Evolutionary conservation across 345 rosid species (phyloP), one percentile per base, ranked within the genome.

Genomic region (Fremontodendron californicum): DNA sequence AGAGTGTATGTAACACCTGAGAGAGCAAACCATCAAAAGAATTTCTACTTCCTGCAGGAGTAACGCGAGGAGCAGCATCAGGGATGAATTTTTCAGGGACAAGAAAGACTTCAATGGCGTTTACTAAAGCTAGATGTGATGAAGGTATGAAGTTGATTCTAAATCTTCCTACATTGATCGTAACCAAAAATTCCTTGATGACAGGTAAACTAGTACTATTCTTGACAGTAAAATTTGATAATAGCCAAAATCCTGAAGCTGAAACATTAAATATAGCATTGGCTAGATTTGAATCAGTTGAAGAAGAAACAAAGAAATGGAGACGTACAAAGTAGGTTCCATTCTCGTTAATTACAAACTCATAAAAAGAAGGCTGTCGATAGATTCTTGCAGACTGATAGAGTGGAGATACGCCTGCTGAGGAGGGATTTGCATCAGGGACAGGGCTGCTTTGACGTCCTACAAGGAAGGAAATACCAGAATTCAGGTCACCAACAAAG

Each of bases 31-130:
- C 19, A 29, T 29, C 9, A 15, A 61, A 61, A 61, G 39, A 61
- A 29, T 15, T 31, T 61, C 39, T 6, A 29, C 40, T 18, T 61
- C 40, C 62, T 57, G 62, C 33, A 33, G n/a, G 40, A 29, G 65
- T 61, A 61, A 61, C 18, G 39, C 1, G 65, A 16, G 10, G 9
- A 29, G 65, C 21, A 3, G 0, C 12, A 29, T 6, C 31, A 18
- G 1, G 29, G 29, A 61, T 61, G 60, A 87, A 77, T 35, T 76
- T 65, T 6, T 77, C 68, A 18, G 82, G 87, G 42, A 77, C 82
- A n/a, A 67, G 76, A 76, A 93, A 89, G 65, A 83, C 86, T 82
- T 90, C 94, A 1, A 91, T 84, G 61, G 95, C 95, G 51, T 85
- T 93, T 27, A 89, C 75, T 57, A 87, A 76, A 9, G 95, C 87